Percentiles rank a stretch among this genome's conserved stretches.
phyloP scores from a whole-genome alignment of 2,329 filamentous ascomycete genomes.

The Verticillium albo-atrum region DNA sequence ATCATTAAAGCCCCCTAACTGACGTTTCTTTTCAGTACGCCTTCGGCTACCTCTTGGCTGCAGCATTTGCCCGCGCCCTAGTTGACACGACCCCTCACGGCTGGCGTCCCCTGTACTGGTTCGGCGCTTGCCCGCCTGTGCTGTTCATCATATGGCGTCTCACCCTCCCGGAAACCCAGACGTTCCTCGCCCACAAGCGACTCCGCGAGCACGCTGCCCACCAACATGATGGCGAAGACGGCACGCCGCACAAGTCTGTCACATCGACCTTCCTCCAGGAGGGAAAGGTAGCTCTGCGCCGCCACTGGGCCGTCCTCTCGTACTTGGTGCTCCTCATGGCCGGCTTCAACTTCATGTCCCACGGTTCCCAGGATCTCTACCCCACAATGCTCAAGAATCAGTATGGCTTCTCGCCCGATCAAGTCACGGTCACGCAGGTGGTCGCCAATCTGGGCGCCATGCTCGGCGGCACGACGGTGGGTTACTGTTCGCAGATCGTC shows the following conservation, averaged over 20 bases:
- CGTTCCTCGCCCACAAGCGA: slow-evolving; percentile 63
- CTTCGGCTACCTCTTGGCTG: slow-evolving; percentile 58
- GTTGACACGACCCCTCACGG: slow-evolving; percentile 72
- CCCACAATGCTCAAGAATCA: slow-evolving; percentile 57
- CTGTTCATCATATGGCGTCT: slow-evolving; percentile 77
- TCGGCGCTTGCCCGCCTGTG: slow-evolving; percentile 74
- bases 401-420: slow-evolving; percentile 44
- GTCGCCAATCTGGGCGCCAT: slow-evolving; percentile 69
- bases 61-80: slow-evolving; percentile 59
- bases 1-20: background rate
- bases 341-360: slow-evolving; percentile 89
- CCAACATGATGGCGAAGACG: slow-evolving; percentile 6
- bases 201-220: slow-evolving; percentile 44
- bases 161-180: slow-evolving; percentile 72
- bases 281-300: slow-evolving; percentile 71
- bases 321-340: slow-evolving; percentile 87
- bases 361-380: slow-evolving; percentile 64
- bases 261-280: slow-evolving; percentile 68
- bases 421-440: slow-evolving; percentile 66
- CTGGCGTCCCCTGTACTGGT: slow-evolving; percentile 89
- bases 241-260: slow-evolving; percentile 34
- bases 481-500: slow-evolving; percentile 65
- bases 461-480: slow-evolving; percentile 60
- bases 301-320: slow-evolving; percentile 74
- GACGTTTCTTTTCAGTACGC: slow-evolving; percentile 37